Evolutionary conservation across 176 grass and related monocot species (phyloP).

Genomic region (Poa pratensis): DNA sequence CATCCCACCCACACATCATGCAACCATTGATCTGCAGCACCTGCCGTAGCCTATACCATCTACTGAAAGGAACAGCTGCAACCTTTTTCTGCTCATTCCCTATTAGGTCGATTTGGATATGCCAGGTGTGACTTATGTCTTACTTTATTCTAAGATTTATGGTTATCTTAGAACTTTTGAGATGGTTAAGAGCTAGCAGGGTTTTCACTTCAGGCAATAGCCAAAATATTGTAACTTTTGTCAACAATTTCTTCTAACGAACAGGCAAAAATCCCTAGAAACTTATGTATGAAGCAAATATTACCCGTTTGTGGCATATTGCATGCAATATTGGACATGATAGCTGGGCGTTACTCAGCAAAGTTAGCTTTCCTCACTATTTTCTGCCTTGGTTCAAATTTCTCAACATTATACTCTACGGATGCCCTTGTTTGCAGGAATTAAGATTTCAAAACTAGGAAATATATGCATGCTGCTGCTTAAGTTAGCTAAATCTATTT

Average conservation of each 20-base stretch:
- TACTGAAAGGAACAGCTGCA: not conserved
- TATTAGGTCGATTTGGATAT: not conserved
- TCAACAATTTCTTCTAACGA: not conserved
- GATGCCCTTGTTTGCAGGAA: not conserved
- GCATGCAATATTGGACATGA: not conserved
- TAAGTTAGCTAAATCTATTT: slow-evolving; percentile 2
- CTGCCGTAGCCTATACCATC: not conserved
- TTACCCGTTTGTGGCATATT: not conserved
- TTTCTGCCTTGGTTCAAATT: not conserved
- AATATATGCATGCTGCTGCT: slow-evolving; percentile 23
- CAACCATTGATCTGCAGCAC: not conserved
- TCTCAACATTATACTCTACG: not conserved
- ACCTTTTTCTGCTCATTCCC: not conserved
- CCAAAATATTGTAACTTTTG: not conserved
- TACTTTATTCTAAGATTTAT: not conserved
- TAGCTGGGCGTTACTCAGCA: not conserved
- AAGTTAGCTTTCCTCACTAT: not conserved
- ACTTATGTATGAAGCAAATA: not conserved
- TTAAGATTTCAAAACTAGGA: not conserved
- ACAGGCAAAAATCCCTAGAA: not conserved
- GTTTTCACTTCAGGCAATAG: not conserved
- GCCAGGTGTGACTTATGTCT: not conserved
- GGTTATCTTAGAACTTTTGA: not conserved
- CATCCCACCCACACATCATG: not conserved
- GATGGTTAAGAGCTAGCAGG: not conserved